phyloP scores from a whole-genome alignment of 2,329 filamentous ascomycete species.

The Diaporthe vexans region DNA sequence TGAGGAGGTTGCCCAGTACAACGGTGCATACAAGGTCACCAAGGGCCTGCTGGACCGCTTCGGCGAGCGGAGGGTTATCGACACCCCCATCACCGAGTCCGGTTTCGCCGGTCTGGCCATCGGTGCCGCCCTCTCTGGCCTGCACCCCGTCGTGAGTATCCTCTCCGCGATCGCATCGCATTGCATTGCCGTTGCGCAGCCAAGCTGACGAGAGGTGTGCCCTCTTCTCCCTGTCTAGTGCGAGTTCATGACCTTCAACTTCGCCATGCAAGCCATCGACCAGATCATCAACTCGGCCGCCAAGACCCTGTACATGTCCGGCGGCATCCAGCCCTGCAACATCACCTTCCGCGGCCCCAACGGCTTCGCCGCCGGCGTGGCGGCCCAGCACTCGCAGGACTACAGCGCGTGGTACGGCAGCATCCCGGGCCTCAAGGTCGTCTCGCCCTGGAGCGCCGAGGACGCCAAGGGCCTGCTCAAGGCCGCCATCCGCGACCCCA shows the following conservation, averaged over 20 bases:
- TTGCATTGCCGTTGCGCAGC: neutral
- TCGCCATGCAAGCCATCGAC: slow-evolving; percentile 99
- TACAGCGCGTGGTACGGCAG: slow-evolving; percentile 99
- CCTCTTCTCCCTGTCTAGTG: slow-evolving; percentile 66
- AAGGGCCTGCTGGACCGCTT: slow-evolving; percentile 98
- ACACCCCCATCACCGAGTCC: slow-evolving; percentile 97
- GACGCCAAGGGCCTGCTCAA: slow-evolving; percentile 98
- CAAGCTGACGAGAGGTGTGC: neutral
- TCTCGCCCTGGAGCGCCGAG: slow-evolving; percentile 95
- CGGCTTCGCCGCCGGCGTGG: slow-evolving; percentile 96
- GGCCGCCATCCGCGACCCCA: slow-evolving; percentile 97
- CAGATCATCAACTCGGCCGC: slow-evolving; percentile 99
- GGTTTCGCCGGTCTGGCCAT: slow-evolving; percentile 95
- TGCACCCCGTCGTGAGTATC: slow-evolving; percentile 88
- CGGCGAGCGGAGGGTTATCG: slow-evolving; percentile 96
- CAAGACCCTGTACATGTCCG: slow-evolving; percentile 99
- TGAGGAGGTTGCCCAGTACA: slow-evolving; percentile 99
- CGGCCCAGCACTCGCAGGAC: slow-evolving; percentile 98
- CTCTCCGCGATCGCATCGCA: neutral
- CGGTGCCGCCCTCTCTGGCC: slow-evolving; percentile 92
- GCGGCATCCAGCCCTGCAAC: slow-evolving; percentile 99
- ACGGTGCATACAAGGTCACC: slow-evolving; percentile 99
- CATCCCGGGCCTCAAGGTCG: slow-evolving; percentile 97
- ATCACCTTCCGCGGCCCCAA: slow-evolving; percentile 99
- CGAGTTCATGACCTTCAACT: slow-evolving; percentile 99